Percentiles rank a stretch among this genome's conserved stretches.
These are phyloP conservation scores for Nannizziopsis arthrosporioides DNA, from an alignment of 2,329 filamentous ascomycete genomes.

Conservation along the genomic window DNA sequence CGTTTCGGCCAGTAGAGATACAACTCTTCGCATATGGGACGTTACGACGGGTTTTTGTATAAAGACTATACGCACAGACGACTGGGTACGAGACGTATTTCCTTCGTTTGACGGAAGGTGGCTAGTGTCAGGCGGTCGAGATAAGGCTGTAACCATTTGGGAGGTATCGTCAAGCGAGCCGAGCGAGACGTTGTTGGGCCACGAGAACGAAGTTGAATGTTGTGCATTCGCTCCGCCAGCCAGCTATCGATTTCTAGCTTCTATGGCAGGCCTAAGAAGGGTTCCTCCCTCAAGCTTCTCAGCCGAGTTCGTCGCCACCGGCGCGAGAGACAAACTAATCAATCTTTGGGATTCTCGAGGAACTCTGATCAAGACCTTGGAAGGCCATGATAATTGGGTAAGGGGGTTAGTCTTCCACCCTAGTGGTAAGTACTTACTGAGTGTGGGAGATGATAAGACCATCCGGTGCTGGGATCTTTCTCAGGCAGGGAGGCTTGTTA, in stretches of 20 bases:
- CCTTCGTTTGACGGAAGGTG: slow-evolving; percentile 74
- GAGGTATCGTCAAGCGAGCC: slow-evolving; percentile 65
- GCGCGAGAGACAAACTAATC: slow-evolving; percentile 81
- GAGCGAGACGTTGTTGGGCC: slow-evolving; percentile 56
- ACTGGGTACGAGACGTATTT: slow-evolving; percentile 78
- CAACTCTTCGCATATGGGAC: slow-evolving; percentile 80
- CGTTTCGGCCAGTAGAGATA: slow-evolving; percentile 75
- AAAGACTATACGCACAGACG: slow-evolving; percentile 67
- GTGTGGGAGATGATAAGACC: slow-evolving; percentile 79
- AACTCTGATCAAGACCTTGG: slow-evolving; percentile 68
- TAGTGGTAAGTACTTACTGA: slow-evolving; percentile 78
- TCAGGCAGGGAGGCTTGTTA: slow-evolving; percentile 82
- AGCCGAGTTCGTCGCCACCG: slow-evolving; percentile 82
- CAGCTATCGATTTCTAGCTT: slow-evolving; percentile 56
- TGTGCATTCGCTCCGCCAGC: slow-evolving; percentile 73
- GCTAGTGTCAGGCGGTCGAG: slow-evolving; percentile 70
- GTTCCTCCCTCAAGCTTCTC: slow-evolving; percentile 60
- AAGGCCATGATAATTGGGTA: slow-evolving; percentile 92
- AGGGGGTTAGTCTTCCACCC: slow-evolving; percentile 78
- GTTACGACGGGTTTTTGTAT: slow-evolving; percentile 86
- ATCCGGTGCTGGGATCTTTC: slow-evolving; percentile 85
- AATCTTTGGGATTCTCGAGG: slow-evolving; percentile 78
- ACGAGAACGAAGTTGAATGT: slow-evolving; percentile 78
- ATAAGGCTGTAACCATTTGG: slow-evolving; percentile 74
- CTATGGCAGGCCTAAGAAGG: slow-evolving; percentile 55